Base-by-base conservation (phyloP, 257 asterid genomes). In the Primulina huaijiensis region DNA sequence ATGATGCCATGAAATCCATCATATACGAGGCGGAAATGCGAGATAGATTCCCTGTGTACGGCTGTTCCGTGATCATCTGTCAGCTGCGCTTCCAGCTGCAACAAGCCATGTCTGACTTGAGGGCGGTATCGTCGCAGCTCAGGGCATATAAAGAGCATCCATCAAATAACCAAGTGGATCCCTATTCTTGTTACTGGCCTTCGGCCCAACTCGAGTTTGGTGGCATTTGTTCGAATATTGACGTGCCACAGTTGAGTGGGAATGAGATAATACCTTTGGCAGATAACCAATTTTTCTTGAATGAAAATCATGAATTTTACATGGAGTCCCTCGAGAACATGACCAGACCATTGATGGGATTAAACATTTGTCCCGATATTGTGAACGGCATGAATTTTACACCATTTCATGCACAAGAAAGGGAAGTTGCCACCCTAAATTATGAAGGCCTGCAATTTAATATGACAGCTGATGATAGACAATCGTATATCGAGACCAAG, bases 1-100 rank as follows among this genome's bases (percentile, higher is more conserved):
- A 84, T 0, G 96, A 89, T 63, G 94, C 95, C 1, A 82, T 89
- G 96, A 79, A 69, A 16, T 84, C 97, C 8, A 81, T 92, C 57
- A 83, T 85, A 17, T 89, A 73, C 35, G 96, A 92, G 65, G 74
- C 97, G 0, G 86, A 89, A 5, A 86, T 86, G 86, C 81, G 97
- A 0, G 72, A 72, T 9, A 71, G 73, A 1, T 83, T 67, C 8
- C 96, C 95, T 0, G 92, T 86, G 2, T 43, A 72, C 9, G 95
- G 97, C 0, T 87, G 93, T 40, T 62, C 77, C 0, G 72, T 55
- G 1, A 40, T 86, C 72, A 79, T 87, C 17, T 33, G 27, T 8
- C 80, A 82, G 0, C 86, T 91, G 6, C 69, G 21, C 0, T 43
- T 64, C 2, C 84, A 81, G 14, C 0, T 87, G 6, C 60, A 43